Conservation (phyloP, 768 basidiomycete species). For the Dentipellis sp. region DNA sequence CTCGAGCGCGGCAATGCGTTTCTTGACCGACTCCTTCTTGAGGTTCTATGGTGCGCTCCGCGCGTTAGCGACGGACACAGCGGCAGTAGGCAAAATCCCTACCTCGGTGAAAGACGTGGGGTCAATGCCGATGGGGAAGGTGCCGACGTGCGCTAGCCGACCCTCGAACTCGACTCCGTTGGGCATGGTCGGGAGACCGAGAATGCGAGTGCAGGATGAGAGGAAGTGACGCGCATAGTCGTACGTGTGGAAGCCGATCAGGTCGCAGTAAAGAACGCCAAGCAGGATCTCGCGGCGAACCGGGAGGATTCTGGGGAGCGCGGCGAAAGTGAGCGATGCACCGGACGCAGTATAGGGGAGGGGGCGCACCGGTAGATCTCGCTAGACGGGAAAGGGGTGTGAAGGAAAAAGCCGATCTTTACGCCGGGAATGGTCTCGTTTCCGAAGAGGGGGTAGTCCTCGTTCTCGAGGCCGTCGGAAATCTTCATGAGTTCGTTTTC, state of each 20-base stretch:
- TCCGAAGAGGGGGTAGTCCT: conserved; percentile 29
- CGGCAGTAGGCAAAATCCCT: conserved; percentile 10
- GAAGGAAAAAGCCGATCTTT: conserved; percentile 98
- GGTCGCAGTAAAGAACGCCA: conserved; percentile 89
- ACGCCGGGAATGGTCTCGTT: conserved; percentile 47
- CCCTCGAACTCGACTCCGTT: conserved; percentile 97
- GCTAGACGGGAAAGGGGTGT: conserved; percentile 95
- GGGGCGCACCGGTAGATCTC: conserved; percentile 85
- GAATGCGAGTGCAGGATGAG: conserved; percentile 94
- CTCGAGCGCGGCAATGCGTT: conserved; percentile 74
- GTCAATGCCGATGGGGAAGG: conserved; percentile 98
- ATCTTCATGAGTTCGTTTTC: conserved; percentile 56
- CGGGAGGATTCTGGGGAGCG: conserved; percentile 69
- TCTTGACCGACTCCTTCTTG: conserved; percentile 68
- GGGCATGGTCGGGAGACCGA: conserved; percentile 92
- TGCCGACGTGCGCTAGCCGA: conserved; percentile 92
- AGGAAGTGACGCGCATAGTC: conserved; percentile 99
- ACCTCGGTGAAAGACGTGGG: conserved; percentile 85
- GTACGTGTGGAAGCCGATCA: conserved; percentile 99
- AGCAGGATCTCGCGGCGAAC: conserved; percentile 97
- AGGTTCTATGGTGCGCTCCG: conserved; percentile 46
- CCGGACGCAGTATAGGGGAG: conserved; percentile 7
- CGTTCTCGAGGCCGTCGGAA: conserved; percentile 58
- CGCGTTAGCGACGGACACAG: conserved; percentile 3
- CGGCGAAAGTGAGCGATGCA: neutral